Conservation (phyloP, 164 flowering plant species). For the Cinnamomum micranthum region DNA sequence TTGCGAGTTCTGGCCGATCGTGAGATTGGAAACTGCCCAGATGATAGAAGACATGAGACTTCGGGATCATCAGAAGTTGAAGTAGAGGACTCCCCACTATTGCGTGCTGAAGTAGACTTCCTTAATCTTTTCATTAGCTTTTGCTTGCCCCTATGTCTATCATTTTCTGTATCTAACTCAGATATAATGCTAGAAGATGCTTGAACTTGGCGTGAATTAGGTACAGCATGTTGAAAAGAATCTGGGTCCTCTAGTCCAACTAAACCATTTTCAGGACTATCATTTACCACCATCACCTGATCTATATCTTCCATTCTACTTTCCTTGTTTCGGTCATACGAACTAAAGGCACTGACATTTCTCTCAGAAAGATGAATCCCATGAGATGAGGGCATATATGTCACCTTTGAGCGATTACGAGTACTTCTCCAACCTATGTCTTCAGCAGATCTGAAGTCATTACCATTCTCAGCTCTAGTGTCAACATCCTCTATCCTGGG, state of each 20-base stretch:
- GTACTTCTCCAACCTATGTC: conserved; percentile 55
- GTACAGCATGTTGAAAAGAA: conserved; percentile 9
- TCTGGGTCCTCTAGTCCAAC: conserved; percentile 11
- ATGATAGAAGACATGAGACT: conserved; percentile 30
- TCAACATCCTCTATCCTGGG: conserved; percentile 21
- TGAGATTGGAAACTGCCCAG: conserved; percentile 36
- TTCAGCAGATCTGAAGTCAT: conserved; percentile 22
- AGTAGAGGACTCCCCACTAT: conserved; percentile 38
- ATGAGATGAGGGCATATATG: conserved; percentile 18
- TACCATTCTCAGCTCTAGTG: conserved; percentile 8
- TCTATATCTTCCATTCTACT: conserved; percentile 12
- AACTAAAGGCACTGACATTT: conserved; percentile 11
- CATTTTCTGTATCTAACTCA: conserved; percentile 11
- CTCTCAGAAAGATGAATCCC: conserved; percentile 12
- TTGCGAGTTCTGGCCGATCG: conserved; percentile 26
- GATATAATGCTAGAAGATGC: conserved; percentile 17
- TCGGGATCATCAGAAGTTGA: conserved; percentile 40
- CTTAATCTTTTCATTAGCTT: conserved; percentile 36
- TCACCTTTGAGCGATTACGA: conserved; percentile 27
- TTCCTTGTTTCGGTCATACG: conserved; percentile 6
- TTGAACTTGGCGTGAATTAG: conserved; percentile 10
- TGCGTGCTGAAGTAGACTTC: conserved; percentile 30
- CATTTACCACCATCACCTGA: conserved; percentile 3
- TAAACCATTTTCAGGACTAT: conserved; percentile 10
- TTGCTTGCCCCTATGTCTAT: conserved; percentile 14